Percentiles rank a stretch among this genome's conserved stretches.
Conservation (phyloP, 768 basidiomycete species). For the Chalciporus sphaerocephalus region DNA sequence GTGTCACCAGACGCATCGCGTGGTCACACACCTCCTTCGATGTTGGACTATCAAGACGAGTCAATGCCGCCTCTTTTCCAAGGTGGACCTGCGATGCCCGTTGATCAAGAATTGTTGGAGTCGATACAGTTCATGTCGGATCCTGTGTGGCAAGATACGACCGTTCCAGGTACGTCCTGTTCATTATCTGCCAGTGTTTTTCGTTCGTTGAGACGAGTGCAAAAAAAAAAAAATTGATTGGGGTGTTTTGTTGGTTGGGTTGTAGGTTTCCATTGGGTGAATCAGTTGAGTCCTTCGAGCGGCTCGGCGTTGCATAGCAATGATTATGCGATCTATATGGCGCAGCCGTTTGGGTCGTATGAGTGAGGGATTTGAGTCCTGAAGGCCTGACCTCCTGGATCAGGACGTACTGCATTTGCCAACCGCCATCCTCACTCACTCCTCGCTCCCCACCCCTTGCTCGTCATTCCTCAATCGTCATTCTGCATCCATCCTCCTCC, state of each 20-base stretch:
- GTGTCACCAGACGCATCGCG: slow-evolving; percentile 27
- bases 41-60: slow-evolving; percentile 1
- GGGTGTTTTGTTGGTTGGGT: too few relatives aligned
- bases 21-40: slow-evolving; percentile 11
- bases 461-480: background rate
- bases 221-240: too few relatives aligned
- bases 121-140: slow-evolving; percentile 57
- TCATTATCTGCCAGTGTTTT: too few relatives aligned
- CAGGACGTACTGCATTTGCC: too few relatives aligned
- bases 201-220: too few relatives aligned
- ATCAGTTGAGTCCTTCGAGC: slow-evolving; percentile 22
- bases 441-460: background rate
- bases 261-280: slow-evolving; percentile 36
- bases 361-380: too few relatives aligned
- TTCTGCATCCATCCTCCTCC: background rate
- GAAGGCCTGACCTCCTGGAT: too few relatives aligned
- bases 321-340: slow-evolving; percentile 28
- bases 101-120: slow-evolving; percentile 57
- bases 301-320: slow-evolving; percentile 18
- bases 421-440: background rate
- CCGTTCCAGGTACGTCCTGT: slow-evolving; percentile 48
- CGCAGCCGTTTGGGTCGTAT: slow-evolving; percentile 14
- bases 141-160: slow-evolving; percentile 53
- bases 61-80: slow-evolving; percentile 43
- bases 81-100: slow-evolving; percentile 43